A percentile compares a stretch with the other conserved stretches of the same genome.
phyloP scores from a whole-genome alignment of 2,329 filamentous ascomycete genomes.

The Pseudogymnoascus sp. region DNA sequence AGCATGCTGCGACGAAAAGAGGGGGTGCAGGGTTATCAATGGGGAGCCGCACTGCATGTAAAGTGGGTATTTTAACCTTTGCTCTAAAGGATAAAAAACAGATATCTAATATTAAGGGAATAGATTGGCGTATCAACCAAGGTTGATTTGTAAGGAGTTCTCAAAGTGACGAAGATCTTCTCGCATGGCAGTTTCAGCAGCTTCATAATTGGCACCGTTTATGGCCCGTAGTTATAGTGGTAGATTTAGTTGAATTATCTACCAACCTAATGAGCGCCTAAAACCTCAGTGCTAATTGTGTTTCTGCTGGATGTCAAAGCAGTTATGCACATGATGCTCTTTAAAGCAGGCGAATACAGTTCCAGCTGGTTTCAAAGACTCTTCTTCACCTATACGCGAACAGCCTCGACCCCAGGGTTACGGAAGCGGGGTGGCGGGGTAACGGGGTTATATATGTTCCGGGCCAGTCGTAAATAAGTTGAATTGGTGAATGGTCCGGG shows the following conservation, averaged over 20 bases:
- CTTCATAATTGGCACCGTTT: background rate
- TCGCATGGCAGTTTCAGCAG: background rate
- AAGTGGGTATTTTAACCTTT: background rate
- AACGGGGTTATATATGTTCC: background rate
- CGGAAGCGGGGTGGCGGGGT: no score
- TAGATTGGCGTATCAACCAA: background rate
- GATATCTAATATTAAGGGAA: background rate
- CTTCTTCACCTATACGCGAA: no score
- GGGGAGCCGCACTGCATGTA: background rate
- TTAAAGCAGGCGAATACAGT: no score
- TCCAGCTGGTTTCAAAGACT: no score
- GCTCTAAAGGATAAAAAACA: background rate
- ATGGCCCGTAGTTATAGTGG: background rate
- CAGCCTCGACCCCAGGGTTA: no score
- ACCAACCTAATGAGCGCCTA: background rate
- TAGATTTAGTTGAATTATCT: background rate
- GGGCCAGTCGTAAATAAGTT: no score
- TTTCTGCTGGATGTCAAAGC: no score
- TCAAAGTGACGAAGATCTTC: background rate
- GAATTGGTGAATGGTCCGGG: no score
- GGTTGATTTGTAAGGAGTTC: background rate
- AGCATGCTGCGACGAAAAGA: background rate
- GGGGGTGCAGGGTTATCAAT: background rate
- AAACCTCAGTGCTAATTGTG: no score
- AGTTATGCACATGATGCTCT: no score